Base-by-base conservation (phyloP, 805 yeast species). In the Pichia heedii region DNA sequence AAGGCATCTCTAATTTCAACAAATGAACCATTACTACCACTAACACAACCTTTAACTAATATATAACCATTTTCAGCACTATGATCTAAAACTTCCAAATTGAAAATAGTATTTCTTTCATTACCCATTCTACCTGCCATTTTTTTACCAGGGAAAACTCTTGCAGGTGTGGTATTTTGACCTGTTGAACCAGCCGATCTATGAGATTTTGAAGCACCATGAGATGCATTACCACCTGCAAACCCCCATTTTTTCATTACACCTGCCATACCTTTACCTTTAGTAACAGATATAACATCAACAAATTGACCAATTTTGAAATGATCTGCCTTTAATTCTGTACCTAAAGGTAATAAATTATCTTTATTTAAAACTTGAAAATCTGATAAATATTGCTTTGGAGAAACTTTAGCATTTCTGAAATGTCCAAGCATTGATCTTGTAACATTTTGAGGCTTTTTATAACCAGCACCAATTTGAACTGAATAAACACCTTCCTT, bases 101-200 rank as follows among this genome's bases (percentile, higher is more conserved):
- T 89, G 61, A 79, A 84, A 22, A 79, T 75, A 4, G 97, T 90
- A 48, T 76, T 74, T 53, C 69, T 71, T 43, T 75, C 71, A 49
- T 77, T 81, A 52, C 98, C 98, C 93, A 89, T 82, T 63, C 85
- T 84, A 51, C 98, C 98, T 32, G 97, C 95, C 98, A 93, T 90
- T 67, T 88, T 90, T 69, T 86, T 89, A 21, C 97, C 97, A 15
- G 97, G 97, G 49, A 88, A 70, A 42, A 88, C 86, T 70, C 98
- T 84, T 57, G 96, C 97, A 13, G 98, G 98, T 49, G 86, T 83
- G 52, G 93, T 95, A 58, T 85, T 84, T 63, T 82, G 87, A 77
- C 98, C 98, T 55, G 84, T 88, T 27, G 97, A 89, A 75, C 98
- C 98, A 56, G 95, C 95, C 45, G 88, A 80, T 74, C 98, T 83